phyloP scores from a whole-genome alignment of 306 rosid genomes.

The Boehmeria nivea region DNA sequence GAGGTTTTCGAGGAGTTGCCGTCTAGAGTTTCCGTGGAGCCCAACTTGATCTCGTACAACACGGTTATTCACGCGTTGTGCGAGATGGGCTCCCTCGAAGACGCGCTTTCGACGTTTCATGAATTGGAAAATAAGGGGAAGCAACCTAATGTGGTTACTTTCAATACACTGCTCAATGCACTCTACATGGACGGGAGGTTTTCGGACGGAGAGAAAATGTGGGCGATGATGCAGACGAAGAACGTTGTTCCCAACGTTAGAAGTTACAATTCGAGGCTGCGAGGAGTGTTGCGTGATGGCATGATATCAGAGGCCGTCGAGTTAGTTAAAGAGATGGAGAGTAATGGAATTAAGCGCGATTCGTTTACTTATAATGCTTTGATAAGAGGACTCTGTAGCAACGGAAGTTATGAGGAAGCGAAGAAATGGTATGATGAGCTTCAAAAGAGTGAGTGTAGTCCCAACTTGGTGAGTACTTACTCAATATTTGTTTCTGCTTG shows the following conservation, averaged over 20 bases:
- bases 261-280: slow-evolving; percentile 34
- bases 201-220: slow-evolving; percentile 34
- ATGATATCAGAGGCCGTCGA: slow-evolving; percentile 18
- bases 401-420: slow-evolving; percentile 37
- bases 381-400: slow-evolving; percentile 26
- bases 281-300: slow-evolving; percentile 21
- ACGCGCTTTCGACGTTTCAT: slow-evolving; percentile 24
- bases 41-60: slow-evolving; percentile 29
- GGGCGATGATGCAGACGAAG: slow-evolving; percentile 35
- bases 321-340: slow-evolving; percentile 33
- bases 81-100: slow-evolving; percentile 28
- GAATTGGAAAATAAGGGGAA: slow-evolving; percentile 29
- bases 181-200: slow-evolving; percentile 22
- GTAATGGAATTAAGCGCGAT: slow-evolving; percentile 26
- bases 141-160: slow-evolving; percentile 28
- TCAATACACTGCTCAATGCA: slow-evolving; percentile 32
- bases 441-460: slow-evolving; percentile 10
- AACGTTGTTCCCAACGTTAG: slow-evolving; percentile 19
- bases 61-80: slow-evolving; percentile 31
- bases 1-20: slow-evolving; percentile 30
- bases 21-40: slow-evolving; percentile 18
- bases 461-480: slow-evolving; percentile 18
- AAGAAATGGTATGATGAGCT: slow-evolving; percentile 36
- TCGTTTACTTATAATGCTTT: slow-evolving; percentile 22
- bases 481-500: slow-evolving; percentile 23